Base-by-base conservation (phyloP, 805 yeast genomes). In the Metschnikowia henanensis region DNA sequence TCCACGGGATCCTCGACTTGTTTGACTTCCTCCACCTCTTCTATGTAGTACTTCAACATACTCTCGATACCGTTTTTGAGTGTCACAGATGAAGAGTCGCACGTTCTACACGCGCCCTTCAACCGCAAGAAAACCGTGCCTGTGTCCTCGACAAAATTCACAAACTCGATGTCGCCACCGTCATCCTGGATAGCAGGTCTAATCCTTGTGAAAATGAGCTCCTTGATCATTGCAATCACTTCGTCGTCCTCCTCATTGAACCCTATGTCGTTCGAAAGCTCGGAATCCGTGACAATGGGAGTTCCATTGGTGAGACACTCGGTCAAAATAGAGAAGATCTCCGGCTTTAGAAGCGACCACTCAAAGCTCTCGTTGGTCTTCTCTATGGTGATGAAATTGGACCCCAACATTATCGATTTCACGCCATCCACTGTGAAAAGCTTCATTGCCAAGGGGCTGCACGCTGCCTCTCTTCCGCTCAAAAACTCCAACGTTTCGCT, bases 341-440 rank as follows among this genome's bases (percentile, higher is more conserved):
- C 87, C 0, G 88, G 87, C 59, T 83, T 83, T 40, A 83, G 63
- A 18, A 81, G 57, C 37, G 79, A 61, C 89, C 89, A 83, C 37
- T 72, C 65, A 21, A 76, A 71, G 51, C 76, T 79, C 7, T 60
- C 62, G 25, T 64, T 56, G 17, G 63, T 59, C 62, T 87, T 87
- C 57, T 86, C 92, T 15, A 89, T 78, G 0, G 96, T 89, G 49
- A 89, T 83, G 62, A 90, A 89, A 62, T 89, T 83, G 4, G 83
- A 73, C 2, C 96, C 96, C 58, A 87, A 81, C 83, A 89, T 77
- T 40, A 89, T 80, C 1, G 89, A 76, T 34, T 74, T 74, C 30
- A 89, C 78, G 4, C 95, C 96, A 55, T 87, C 94, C 3, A 88
- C 71, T 6, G 83, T 72, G 55, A 88, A 83, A 37, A 88, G 68